A percentile compares a stretch with the other conserved stretches of the same genome.
Evolutionary conservation across 495 filamentous ascomycete species (phyloP).

Genomic region (Lepraria neglecta): DNA sequence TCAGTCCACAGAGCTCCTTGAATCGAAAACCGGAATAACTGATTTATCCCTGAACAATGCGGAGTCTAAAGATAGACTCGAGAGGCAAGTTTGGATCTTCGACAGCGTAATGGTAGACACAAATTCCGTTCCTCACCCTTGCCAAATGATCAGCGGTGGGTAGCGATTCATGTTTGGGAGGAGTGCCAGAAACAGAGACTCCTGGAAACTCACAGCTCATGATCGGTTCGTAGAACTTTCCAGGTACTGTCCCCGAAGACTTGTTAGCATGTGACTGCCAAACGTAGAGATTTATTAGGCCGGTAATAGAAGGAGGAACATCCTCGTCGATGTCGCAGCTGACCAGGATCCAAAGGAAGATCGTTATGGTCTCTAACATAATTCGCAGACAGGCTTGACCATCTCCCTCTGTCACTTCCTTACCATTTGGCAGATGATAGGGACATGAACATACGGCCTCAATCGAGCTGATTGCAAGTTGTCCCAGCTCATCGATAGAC

Average conservation of each 20-base stretch:
- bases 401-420: not conserved
- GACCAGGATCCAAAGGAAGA: conserved; percentile 10
- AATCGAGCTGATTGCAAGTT: not conserved
- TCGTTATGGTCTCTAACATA: not conserved
- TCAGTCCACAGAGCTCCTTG: conserved; percentile 3
- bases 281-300: conserved; percentile 7
- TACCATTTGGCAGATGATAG: not conserved
- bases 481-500: not conserved
- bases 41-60: conserved; percentile 4
- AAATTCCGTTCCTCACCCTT: conserved; percentile 4
- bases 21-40: not conserved
- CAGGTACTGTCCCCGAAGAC: not conserved
- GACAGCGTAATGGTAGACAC: conserved; percentile 7
- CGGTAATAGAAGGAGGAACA: conserved; percentile 6
- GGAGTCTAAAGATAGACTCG: conserved; percentile 2
- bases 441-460: not conserved
- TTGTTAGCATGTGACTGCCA: not conserved
- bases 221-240: not conserved
- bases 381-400: not conserved
- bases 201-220: conserved; percentile 2
- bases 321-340: conserved; percentile 9
- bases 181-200: not conserved
- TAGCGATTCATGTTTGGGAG: not conserved
- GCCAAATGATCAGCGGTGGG: not conserved
- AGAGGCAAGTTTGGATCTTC: conserved; percentile 6